Conservation (phyloP, 805 yeast genomes). For the Wickerhamiella brachini region DNA sequence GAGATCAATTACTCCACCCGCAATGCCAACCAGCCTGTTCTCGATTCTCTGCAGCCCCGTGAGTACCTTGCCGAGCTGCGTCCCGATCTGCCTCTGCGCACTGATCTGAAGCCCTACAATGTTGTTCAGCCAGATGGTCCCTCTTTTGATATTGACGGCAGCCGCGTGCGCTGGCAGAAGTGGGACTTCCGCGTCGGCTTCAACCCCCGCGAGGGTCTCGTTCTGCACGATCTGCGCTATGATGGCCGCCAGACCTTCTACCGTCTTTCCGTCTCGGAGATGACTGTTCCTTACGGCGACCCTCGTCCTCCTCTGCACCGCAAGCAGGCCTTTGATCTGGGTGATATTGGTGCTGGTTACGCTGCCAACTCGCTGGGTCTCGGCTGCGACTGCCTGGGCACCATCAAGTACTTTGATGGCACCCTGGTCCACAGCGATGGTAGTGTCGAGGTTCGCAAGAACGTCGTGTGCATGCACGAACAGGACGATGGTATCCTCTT, state of each 20-base stretch:
- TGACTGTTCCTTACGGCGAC: slow-evolving; percentile 82
- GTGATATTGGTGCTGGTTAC: slow-evolving; percentile 72
- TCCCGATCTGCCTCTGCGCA: slow-evolving; percentile 41
- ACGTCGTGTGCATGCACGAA: slow-evolving; percentile 72
- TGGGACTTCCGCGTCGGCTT: slow-evolving; percentile 66
- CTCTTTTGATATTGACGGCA: slow-evolving; percentile 48
- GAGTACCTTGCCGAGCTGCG: slow-evolving; percentile 62
- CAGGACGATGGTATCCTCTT: slow-evolving; percentile 68
- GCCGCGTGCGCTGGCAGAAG: slow-evolving; percentile 63
- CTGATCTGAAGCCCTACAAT: slow-evolving; percentile 54
- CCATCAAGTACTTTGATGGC: slow-evolving; percentile 59
- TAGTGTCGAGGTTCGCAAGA: slow-evolving; percentile 47
- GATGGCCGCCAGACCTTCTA: slow-evolving; percentile 67
- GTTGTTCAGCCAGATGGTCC: slow-evolving; percentile 82
- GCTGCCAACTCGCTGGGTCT: slow-evolving; percentile 52
- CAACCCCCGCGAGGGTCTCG: slow-evolving; percentile 68
- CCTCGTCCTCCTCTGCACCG: slow-evolving; percentile 73
- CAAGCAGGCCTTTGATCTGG: slow-evolving; percentile 76
- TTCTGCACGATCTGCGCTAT: slow-evolving; percentile 54
- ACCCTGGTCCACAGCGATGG: slow-evolving; percentile 44
- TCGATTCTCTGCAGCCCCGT: slow-evolving; percentile 42
- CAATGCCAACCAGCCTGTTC: slow-evolving; percentile 42
- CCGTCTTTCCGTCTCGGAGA: slow-evolving; percentile 60
- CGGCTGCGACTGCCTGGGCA: slow-evolving; percentile 77
- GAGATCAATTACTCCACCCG: slow-evolving; percentile 37